Conservation (phyloP, 1,139 yeast genomes). For the Geotrichum restrictum region DNA sequence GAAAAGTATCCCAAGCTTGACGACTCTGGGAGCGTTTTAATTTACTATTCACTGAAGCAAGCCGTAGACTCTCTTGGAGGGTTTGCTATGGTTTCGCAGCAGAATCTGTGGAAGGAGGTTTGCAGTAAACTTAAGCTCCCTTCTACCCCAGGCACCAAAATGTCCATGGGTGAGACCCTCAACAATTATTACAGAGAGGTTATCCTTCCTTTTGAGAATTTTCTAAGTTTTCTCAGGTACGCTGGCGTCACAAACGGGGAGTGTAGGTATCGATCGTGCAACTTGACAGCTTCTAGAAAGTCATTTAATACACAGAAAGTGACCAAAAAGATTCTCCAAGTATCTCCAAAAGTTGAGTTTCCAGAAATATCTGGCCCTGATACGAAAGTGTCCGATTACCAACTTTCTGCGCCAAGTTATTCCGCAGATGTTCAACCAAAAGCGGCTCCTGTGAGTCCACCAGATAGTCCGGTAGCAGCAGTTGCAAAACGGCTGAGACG, state of each 20-base stretch:
- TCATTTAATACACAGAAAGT: neutral
- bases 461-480: constrained; percentile 10
- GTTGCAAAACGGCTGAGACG: constrained; percentile 5
- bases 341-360: constrained; percentile 6
- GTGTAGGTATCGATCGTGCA: constrained; percentile 13
- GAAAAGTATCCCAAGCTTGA: constrained; percentile 34
- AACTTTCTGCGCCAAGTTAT: neutral
- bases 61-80: constrained; percentile 35
- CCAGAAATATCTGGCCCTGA: neutral
- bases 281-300: constrained; percentile 5
- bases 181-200: constrained; percentile 8
- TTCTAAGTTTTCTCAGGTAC: constrained; percentile 23
- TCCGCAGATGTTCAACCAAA: neutral
- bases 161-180: neutral
- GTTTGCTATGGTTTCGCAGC: constrained; percentile 26
- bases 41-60: constrained; percentile 34
- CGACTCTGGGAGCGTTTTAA: constrained; percentile 21
- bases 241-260: constrained; percentile 18
- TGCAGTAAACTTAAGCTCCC: constrained; percentile 16
- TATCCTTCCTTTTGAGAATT: constrained; percentile 36
- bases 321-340: neutral
- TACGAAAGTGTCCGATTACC: neutral
- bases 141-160: neutral
- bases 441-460: constrained; percentile 15
- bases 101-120: constrained; percentile 32